Percentiles rank a stretch among this genome's conserved stretches.
Evolutionary conservation across 202 grass and related monocot genomes (phyloP).

Genomic region (Eragrostis tef): DNA sequence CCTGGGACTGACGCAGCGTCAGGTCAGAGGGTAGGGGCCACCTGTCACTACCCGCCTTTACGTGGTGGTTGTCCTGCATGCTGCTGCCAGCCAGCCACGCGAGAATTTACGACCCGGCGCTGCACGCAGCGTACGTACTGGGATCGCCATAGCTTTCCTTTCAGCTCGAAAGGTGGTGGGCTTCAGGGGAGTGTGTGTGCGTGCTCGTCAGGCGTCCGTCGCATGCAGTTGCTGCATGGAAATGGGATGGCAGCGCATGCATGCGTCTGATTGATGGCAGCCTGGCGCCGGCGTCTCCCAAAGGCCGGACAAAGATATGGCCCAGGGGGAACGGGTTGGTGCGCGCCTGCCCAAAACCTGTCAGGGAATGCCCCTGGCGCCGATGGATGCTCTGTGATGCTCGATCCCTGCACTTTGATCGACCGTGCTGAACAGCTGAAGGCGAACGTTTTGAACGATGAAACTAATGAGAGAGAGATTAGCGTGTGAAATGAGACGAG

Average conservation of each 20-base stretch:
- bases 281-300: constrained; percentile 36
- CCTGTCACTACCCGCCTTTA: constrained; percentile 8
- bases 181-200: background rate
- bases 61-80: background rate
- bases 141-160: background rate
- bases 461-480: too few relatives aligned
- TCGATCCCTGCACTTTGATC: too few relatives aligned
- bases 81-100: constrained; percentile 19
- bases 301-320: constrained; percentile 46
- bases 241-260: constrained; percentile 1
- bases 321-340: constrained; percentile 23
- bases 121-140: background rate
- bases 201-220: constrained; percentile 34
- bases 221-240: background rate
- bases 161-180: background rate
- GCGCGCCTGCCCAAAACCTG: background rate
- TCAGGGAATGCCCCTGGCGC: constrained; percentile 36
- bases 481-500: background rate
- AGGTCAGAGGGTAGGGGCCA: constrained; percentile 20
- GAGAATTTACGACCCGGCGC: constrained; percentile 44
- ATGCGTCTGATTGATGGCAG: background rate
- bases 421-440: too few relatives aligned
- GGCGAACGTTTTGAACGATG: too few relatives aligned
- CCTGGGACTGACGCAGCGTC: background rate
- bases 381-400: constrained; percentile 26